Base-by-base conservation (phyloP, 2,329 filamentous ascomycete genomes). In the Sarocladium strictum region DNA sequence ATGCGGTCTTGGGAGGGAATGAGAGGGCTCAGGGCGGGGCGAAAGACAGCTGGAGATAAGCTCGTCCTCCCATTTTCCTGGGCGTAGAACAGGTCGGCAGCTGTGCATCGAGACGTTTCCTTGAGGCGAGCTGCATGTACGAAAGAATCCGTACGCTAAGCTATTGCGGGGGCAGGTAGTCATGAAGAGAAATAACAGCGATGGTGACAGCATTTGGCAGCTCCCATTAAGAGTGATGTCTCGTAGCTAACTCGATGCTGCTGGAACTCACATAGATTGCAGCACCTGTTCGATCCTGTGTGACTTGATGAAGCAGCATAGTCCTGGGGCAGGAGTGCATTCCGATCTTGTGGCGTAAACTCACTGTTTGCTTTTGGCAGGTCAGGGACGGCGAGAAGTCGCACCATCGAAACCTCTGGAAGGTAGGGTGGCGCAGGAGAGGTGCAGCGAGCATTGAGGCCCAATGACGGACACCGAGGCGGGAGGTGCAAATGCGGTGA, bases 401-500 rank as follows among this genome's bases (percentile, higher is more conserved):
- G n/a, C n/a, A n/a, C n/a, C n/a, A n/a, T n/a, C n/a, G n/a, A n/a
- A n/a, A n/a, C n/a, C n/a, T 23, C 19, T 9, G 17, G 12, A 14
- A 43, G 9, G 38, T 7, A 21, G 19, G 19, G 38, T 19, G 38
- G 38, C 9, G 38, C 38, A 43, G 6, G 17, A 23, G 38, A n/a
- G 38, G 17, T 43, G 19, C 38, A 43, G n/a, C 19, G 38, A 43
- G 43, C 24, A 19, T 49, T 29, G 26, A 29, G n/a, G 43, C 43
- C 43, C 43, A 49, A 49, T 24, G 10, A 19, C 21, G 19, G 26
- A 24, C 26, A 49, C 17, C 43, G 43, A 14, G 43, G 12, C 23
- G 29, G 4, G 14, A 49, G 43, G 14, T 49, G 43, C 43, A 49
- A 27, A 29, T 49, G 43, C 43, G 43, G 43, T 49, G 43, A 49